These are phyloP conservation scores for Margaritispora aquatica DNA, from an alignment of 495 filamentous ascomycete species.

Conservation along the genomic window DNA sequence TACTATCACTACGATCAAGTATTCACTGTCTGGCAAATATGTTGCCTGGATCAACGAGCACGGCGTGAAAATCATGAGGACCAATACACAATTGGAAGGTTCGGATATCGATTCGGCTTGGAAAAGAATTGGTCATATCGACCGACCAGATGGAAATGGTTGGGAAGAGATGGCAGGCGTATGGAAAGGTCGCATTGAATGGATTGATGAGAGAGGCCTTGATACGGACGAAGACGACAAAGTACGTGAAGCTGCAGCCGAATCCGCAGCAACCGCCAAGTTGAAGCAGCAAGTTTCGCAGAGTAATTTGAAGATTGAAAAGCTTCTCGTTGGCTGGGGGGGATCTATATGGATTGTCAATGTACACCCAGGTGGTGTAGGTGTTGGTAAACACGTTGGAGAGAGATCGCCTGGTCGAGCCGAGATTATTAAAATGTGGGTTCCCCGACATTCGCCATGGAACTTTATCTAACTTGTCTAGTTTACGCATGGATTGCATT, in stretches of 20 bases:
- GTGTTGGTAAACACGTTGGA: slow-evolving; percentile 60
- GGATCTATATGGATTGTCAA: slow-evolving; percentile 93
- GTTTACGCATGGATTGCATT: slow-evolving; percentile 90
- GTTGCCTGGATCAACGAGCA: slow-evolving; percentile 94
- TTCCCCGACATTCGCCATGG: background rate
- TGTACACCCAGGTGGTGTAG: slow-evolving; percentile 69
- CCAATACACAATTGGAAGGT: slow-evolving; percentile 73
- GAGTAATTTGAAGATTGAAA: slow-evolving; percentile 53
- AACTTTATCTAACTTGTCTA: slow-evolving; percentile 33
- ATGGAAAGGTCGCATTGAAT: slow-evolving; percentile 87
- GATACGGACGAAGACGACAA: slow-evolving; percentile 53
- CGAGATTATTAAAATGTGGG: slow-evolving; percentile 87
- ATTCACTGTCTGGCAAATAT: slow-evolving; percentile 85
- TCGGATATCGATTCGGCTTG: slow-evolving; percentile 76
- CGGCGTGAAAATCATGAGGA: slow-evolving; percentile 95
- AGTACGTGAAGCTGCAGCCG: slow-evolving; percentile 32
- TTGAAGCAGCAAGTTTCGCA: slow-evolving; percentile 38
- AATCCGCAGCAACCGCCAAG: slow-evolving; percentile 40
- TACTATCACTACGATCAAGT: slow-evolving; percentile 81
- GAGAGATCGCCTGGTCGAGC: slow-evolving; percentile 71
- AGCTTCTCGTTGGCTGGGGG: slow-evolving; percentile 90
- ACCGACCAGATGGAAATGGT: slow-evolving; percentile 66
- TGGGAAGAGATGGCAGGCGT: slow-evolving; percentile 95
- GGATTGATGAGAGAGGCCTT: slow-evolving; percentile 77
- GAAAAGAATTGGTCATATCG: slow-evolving; percentile 93